phyloP scores from a whole-genome alignment of 495 filamentous ascomycete genomes.

The Penicillium odoratum region DNA sequence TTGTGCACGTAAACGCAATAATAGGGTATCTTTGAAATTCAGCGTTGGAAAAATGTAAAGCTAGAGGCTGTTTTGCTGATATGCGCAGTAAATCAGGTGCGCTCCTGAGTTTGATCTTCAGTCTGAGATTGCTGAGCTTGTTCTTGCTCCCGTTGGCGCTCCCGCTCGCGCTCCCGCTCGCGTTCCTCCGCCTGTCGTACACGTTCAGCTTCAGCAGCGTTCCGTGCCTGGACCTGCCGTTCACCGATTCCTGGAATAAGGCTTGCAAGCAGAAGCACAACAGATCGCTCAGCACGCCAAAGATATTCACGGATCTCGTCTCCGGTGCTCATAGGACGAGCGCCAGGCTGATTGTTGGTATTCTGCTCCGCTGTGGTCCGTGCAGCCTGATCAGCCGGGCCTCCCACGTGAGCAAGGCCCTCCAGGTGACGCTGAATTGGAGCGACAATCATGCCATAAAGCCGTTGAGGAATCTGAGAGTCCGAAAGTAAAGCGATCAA shows the following conservation, averaged over 20 bases:
- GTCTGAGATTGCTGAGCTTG: neutral
- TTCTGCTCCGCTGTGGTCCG: neutral
- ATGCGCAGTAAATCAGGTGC: neutral
- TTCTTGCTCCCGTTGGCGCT: neutral
- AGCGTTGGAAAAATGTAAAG: too few relatives aligned
- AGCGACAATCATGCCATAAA: conserved; percentile 56
- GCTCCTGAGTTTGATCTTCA: neutral
- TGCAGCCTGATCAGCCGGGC: conserved; percentile 29
- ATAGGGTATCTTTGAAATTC: neutral
- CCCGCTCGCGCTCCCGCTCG: conserved; percentile 10
- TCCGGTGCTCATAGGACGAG: neutral
- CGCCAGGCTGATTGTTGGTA: conserved; percentile 3
- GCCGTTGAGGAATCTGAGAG: conserved; percentile 58
- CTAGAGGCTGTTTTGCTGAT: too few relatives aligned
- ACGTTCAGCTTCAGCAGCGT: conserved; percentile 58
- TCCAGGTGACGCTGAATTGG: conserved; percentile 73
- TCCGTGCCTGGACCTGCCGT: conserved; percentile 70
- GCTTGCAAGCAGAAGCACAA: conserved; percentile 83
- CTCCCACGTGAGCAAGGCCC: conserved; percentile 60
- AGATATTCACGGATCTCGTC: conserved; percentile 45
- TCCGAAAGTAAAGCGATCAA: conserved; percentile 64
- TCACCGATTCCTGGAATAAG: conserved; percentile 84
- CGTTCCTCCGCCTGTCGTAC: conserved; percentile 34
- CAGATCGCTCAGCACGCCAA: conserved; percentile 66
- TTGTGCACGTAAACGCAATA: neutral